A percentile compares a stretch with the other conserved stretches of the same genome.
phyloP scores from a whole-genome alignment of 192 early-diverging fungal genomes.

The Umbelopsis isabellina region DNA sequence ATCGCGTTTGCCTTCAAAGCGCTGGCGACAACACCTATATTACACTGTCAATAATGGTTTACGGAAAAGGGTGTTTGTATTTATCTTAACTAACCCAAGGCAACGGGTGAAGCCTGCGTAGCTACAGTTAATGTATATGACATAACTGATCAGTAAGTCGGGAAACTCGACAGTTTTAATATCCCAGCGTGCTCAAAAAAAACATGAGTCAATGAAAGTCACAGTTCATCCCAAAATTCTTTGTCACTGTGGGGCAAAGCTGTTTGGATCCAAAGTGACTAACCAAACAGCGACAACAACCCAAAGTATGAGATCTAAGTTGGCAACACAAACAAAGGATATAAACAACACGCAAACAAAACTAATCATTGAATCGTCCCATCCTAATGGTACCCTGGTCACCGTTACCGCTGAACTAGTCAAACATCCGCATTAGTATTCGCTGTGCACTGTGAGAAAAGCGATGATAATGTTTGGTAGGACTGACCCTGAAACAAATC shows the following conservation, averaged over 20 bases:
- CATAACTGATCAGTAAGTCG: constrained; percentile 19
- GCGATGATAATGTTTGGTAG: too few relatives aligned
- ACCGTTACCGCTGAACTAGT: too few relatives aligned
- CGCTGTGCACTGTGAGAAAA: too few relatives aligned
- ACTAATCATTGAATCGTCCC: too few relatives aligned
- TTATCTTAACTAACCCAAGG: constrained; percentile 29
- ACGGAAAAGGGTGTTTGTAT: not conserved
- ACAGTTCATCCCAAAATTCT: not conserved
- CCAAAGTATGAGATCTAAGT: too few relatives aligned
- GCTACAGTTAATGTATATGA: constrained; percentile 33
- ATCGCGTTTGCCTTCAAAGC: constrained; percentile 27
- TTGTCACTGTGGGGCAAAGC: not conserved
- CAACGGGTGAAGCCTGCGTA: constrained; percentile 36
- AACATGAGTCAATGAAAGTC: constrained; percentile 21
- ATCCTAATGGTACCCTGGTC: too few relatives aligned
- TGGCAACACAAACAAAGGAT: too few relatives aligned
- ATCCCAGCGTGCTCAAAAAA: not conserved
- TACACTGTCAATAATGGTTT: not conserved
- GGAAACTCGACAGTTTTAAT: not conserved
- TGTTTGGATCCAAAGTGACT: not conserved
- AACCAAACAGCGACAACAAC: too few relatives aligned
- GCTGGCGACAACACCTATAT: constrained; percentile 25
- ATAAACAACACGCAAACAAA: too few relatives aligned
- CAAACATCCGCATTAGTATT: too few relatives aligned
- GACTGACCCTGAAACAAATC: too few relatives aligned